Evolutionary conservation across 2,329 filamentous ascomycete genomes (phyloP), one percentile per base, ranked within the genome.

Genomic region (Colletotrichum musae): DNA sequence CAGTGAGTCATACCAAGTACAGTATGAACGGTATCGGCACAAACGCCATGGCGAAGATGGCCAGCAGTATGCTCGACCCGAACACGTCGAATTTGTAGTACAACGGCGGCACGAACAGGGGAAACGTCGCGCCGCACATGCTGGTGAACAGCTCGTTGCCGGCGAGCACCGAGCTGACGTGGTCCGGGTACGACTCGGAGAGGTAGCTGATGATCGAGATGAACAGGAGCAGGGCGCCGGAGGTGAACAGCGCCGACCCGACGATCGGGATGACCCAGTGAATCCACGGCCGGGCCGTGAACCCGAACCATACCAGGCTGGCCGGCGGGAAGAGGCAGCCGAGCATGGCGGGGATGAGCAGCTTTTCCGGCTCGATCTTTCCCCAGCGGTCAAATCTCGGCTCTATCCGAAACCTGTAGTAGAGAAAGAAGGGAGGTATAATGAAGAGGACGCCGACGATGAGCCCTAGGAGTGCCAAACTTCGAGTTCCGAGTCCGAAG

Each of bases 1-100:
- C 2, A 6, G 3, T 28, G 61, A 32, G 70, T 64, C 70, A 68
- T 64, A 69, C 64, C 70, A 71, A 66, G 47, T 71, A 71, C 71
- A 70, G 7, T 12, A 67, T n/a, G 5, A 57, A 70, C 2, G 67
- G 67, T 24, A 70, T 16, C 5, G 67, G 67, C 18, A 57, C 51
- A 32, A 67, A 66, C 2, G 63, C 43, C 6, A 70, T 45, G 1
- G 63, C 67, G 28, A 70, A 48, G 9, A 70, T 70, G 2, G 67
- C 62, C 1, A 67, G 10, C 4, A 67, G 24, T n/a, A 67, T 70
- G 2, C 62, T 70, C 50, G 67, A 61, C 3, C 62, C 62, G 2
- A 70, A 52, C 1, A 67, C 18, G 18, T 18, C 43, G 13, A 67
- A 47, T 36, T 45, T 52, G 45, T 52, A 47, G 18, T 58, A 61